Base-by-base conservation (phyloP, 768 basidiomycete species). In the Amanita exitialis region DNA sequence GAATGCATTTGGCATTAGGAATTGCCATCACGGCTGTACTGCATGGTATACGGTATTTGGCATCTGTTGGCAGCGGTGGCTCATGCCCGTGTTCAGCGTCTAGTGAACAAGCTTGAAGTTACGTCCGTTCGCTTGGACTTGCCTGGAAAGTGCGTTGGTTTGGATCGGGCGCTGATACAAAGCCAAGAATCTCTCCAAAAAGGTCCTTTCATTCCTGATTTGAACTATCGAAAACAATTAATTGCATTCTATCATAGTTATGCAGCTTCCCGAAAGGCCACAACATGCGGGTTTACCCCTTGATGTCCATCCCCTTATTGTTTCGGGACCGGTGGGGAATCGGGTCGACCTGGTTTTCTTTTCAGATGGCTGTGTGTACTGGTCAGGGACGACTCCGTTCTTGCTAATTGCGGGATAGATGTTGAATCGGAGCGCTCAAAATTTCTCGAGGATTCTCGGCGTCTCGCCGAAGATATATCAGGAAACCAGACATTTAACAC, bases 281-380 rank as follows among this genome's bases (percentile, higher is more conserved):
- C 16, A 8, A 28, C 20, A 30, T 21, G 6, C 20, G 6, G 34
- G 27, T 6, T 35, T 44, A n/a, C 42, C 34, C 34, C 66, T 86
- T 32, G 74, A 82, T 52, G 59, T 86, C 6, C 56, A 71, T 8
- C 79, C 81, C 38, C 69, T 89, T 21, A 67, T 78, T 23, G 65
- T 74, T 4, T 83, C 85, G 28, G 86, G 86, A 0, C 69, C 77
- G 6, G 72, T 79, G 9, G 60, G 61, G 34, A 89, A 89, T 60
- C 77, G 87, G 15, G 76, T 87, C 21, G 80, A 87, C 65, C 66
- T 90, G 7, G 78, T 86, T 9, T 89, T 89, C 66, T 87, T 89
- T 62, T 74, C 78, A 0, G 86, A 89, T 55, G 86, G 87, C 30
- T 89, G 86, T 87, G 62, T 53, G 84, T 71, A 23, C 27, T 16